phyloP scores from a whole-genome alignment of 2,329 filamentous ascomycete species.

The Podosphaera leucotricha region DNA sequence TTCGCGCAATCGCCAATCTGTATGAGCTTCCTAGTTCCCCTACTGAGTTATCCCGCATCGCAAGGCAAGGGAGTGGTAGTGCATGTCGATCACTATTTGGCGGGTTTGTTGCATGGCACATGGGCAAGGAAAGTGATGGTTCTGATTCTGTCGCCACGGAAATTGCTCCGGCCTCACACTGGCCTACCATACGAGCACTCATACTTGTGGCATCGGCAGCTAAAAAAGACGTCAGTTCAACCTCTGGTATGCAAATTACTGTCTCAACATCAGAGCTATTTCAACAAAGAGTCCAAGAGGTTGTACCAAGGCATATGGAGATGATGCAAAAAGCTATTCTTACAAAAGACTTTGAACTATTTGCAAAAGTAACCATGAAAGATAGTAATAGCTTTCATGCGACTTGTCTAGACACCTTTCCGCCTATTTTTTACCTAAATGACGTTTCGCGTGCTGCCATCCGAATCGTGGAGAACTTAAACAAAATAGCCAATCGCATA shows the following conservation, averaged over 20 bases:
- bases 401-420: conserved; percentile 80
- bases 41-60: conserved; percentile 67
- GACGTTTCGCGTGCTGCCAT: conserved; percentile 76
- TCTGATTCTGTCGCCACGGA: conserved; percentile 72
- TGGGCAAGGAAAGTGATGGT: conserved; percentile 52
- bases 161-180: conserved; percentile 71
- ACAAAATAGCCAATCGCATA: conserved; percentile 50
- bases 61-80: conserved; percentile 80
- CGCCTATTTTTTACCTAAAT: conserved; percentile 97
- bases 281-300: conserved; percentile 43
- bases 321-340: conserved; percentile 65
- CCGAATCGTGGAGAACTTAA: conserved; percentile 71
- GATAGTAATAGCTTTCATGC: conserved; percentile 97
- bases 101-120: conserved; percentile 88
- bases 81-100: conserved; percentile 86
- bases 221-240: conserved; percentile 89
- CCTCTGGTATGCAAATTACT: conserved; percentile 90
- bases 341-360: conserved; percentile 58
- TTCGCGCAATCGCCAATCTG: conserved; percentile 74
- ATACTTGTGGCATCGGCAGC: conserved; percentile 79
- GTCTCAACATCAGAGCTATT: conserved; percentile 83
- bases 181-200: conserved; percentile 83
- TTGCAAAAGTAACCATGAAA: conserved; percentile 81
- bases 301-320: conserved; percentile 66
- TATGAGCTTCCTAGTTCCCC: conserved; percentile 67